Evolutionary conservation across 2,329 filamentous ascomycete species (phyloP).

Genomic region (Rutstroemia sydowiana): DNA sequence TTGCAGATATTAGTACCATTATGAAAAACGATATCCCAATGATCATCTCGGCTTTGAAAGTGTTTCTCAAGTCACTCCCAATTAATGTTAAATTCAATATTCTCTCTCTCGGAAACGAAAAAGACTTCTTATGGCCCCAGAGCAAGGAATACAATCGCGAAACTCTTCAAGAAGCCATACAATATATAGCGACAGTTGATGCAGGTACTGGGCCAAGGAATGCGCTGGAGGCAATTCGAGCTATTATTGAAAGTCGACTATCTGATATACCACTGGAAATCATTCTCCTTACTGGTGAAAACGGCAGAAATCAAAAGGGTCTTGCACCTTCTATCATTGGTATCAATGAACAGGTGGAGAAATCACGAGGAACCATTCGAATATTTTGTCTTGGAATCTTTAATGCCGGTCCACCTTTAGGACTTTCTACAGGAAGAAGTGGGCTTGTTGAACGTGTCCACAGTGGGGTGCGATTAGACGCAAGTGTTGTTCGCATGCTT

Average conservation of each 20-base stretch:
- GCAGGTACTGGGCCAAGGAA: slow-evolving; percentile 48
- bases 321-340: slow-evolving; percentile 44
- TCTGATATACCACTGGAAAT: slow-evolving; percentile 43
- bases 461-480: slow-evolving; percentile 57
- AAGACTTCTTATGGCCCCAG: slow-evolving; percentile 40
- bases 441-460: slow-evolving; percentile 56
- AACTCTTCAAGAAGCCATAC: slow-evolving; percentile 37
- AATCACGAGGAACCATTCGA: slow-evolving; percentile 38
- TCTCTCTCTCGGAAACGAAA: slow-evolving; percentile 51
- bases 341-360: slow-evolving; percentile 35
- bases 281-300: slow-evolving; percentile 49
- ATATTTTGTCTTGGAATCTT: slow-evolving; percentile 51
- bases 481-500: slow-evolving; percentile 65
- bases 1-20: slow-evolving; percentile 65
- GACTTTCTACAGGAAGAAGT: slow-evolving; percentile 45
- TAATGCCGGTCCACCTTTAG: slow-evolving; percentile 39
- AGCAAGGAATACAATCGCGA: slow-evolving; percentile 41
- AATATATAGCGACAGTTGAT: slow-evolving; percentile 36
- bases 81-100: slow-evolving; percentile 62
- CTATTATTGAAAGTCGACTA: slow-evolving; percentile 37
- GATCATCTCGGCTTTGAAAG: slow-evolving; percentile 46
- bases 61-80: slow-evolving; percentile 61
- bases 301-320: slow-evolving; percentile 43
- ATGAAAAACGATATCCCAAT: slow-evolving; percentile 49
- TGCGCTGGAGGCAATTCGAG: slow-evolving; percentile 39